phyloP scores from a whole-genome alignment of 2,329 filamentous ascomycete species.

The Apiospora arundinis region DNA sequence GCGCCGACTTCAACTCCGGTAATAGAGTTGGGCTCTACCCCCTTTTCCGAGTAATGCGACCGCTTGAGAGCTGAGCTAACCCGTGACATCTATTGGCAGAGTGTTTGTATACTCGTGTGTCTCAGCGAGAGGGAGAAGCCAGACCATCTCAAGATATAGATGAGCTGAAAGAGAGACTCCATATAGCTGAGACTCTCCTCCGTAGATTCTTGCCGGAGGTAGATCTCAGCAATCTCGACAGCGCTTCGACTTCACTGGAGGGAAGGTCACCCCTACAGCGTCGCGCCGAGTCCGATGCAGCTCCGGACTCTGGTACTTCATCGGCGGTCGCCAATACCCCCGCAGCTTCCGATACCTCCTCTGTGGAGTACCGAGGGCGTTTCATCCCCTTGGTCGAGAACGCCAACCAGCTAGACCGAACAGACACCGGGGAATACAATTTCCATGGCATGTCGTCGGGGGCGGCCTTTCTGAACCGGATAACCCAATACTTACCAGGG shows the following conservation, averaged over 20 bases:
- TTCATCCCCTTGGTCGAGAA: constrained; percentile 22
- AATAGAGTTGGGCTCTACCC: neutral
- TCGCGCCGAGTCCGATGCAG: neutral
- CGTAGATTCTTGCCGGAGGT: constrained; percentile 16
- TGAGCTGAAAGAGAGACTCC: constrained; percentile 20
- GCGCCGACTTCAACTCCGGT: constrained; percentile 27
- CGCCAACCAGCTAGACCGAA: constrained; percentile 23
- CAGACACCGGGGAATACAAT: constrained; percentile 24
- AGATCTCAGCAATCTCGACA: neutral
- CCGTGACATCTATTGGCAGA: neutral
- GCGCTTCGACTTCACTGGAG: neutral
- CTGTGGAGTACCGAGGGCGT: neutral
- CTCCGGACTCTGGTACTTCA: neutral
- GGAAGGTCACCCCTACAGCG: neutral
- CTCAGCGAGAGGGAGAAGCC: constrained; percentile 1
- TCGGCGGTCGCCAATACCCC: neutral
- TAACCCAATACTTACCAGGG: constrained; percentile 25
- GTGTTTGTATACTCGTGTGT: neutral
- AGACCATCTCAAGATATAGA: neutral
- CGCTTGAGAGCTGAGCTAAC: too few species aligned
- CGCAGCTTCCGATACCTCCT: too few species aligned
- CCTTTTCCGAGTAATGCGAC: too few species aligned
- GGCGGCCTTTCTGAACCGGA: constrained; percentile 26
- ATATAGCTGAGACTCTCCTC: constrained; percentile 23
- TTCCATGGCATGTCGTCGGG: constrained; percentile 26